phyloP scores from a whole-genome alignment of 371 early-diverging fungal species.

The Umbelopsis sp. region DNA sequence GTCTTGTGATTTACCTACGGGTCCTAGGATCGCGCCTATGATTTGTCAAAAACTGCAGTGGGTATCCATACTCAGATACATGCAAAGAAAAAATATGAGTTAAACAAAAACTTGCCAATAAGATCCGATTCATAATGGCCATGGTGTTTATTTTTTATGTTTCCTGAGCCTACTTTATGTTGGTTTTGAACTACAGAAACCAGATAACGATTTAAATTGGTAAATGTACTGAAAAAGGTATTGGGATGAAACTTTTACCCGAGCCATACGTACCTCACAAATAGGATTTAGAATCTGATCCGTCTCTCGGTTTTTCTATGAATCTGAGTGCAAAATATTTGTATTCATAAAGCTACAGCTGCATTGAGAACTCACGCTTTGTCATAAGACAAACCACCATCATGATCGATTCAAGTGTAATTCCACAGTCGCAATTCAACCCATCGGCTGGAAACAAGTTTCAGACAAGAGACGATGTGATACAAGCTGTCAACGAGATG shows the following conservation, averaged over 20 bases:
- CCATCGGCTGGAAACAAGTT: conserved; percentile 16
- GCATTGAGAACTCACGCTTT: neutral
- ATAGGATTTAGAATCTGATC: too few species aligned
- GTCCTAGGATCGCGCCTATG: neutral
- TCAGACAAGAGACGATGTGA: conserved; percentile 16
- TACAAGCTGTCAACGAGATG: conserved; percentile 10
- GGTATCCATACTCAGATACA: neutral
- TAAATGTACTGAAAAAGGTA: neutral
- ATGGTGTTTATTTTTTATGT: too few species aligned
- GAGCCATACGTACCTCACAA: neutral
- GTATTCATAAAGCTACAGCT: neutral
- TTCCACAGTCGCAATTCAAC: conserved; percentile 15
- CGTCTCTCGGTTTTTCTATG: neutral
- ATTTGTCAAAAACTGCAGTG: neutral
- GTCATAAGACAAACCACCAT: neutral
- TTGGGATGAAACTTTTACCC: neutral
- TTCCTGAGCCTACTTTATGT: neutral
- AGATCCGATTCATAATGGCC: too few species aligned
- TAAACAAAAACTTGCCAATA: too few species aligned
- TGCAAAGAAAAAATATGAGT: neutral
- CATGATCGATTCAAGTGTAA: conserved; percentile 18
- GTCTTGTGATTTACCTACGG: neutral
- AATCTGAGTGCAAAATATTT: neutral
- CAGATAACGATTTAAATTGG: neutral
- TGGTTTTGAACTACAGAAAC: neutral